A percentile compares a stretch with the other conserved stretches of the same genome.
Conservation (phyloP, 106 monocot genomes). For the Xerophyta viscosa region DNA sequence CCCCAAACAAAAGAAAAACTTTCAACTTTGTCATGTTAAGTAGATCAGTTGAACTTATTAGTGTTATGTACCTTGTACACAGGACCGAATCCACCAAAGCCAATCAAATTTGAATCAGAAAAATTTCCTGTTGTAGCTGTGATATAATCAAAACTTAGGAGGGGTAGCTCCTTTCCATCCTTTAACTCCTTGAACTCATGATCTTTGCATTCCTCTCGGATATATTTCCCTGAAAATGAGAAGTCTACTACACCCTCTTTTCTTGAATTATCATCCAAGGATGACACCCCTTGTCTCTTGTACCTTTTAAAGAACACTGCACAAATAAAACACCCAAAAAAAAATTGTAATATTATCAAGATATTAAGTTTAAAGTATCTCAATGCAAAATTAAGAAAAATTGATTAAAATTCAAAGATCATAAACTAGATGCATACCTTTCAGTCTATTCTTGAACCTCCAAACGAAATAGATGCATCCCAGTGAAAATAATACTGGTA, state of each 20-base stretch:
- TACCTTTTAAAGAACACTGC: conserved; percentile 1
- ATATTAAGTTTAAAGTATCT: neutral
- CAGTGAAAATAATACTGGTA: neutral
- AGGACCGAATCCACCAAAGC: too few species aligned
- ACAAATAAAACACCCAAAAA: too few species aligned
- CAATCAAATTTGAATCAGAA: too few species aligned
- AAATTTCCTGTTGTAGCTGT: neutral
- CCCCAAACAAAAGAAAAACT: too few species aligned
- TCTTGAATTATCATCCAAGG: neutral
- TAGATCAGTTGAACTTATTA: too few species aligned
- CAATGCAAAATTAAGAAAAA: too few species aligned
- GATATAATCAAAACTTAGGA: conserved; percentile 23
- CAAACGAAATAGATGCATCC: conserved; percentile 8
- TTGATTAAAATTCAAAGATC: neutral
- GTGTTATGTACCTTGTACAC: too few species aligned
- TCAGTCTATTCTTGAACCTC: conserved; percentile 5
- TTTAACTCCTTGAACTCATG: neutral
- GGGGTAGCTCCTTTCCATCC: conserved; percentile 3
- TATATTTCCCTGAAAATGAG: neutral
- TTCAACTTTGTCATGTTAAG: too few species aligned
- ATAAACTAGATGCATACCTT: conserved; percentile 1
- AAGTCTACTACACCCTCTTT: neutral
- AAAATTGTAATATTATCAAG: too few species aligned
- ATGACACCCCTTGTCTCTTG: neutral
- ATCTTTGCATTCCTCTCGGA: neutral